Percentiles rank a stretch among this genome's conserved stretches.
These are phyloP conservation scores for Sclerotinia subarctica DNA, from an alignment of 2,329 filamentous ascomycete genomes.

Conservation along the genomic window DNA sequence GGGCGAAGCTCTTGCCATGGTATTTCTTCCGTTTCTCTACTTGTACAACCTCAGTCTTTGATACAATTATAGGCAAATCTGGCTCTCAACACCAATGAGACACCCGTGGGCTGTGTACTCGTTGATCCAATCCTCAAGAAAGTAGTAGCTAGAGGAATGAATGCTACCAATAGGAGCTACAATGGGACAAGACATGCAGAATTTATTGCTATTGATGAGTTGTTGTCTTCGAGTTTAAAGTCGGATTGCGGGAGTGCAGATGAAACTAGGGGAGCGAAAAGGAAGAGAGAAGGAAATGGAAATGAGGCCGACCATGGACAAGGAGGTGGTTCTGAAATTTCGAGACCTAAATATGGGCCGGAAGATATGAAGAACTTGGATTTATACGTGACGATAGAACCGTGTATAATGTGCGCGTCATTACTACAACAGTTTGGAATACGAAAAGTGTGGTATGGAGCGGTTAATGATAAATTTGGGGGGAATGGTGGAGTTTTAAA, in stretches of 20 bases:
- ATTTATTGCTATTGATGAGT: constrained; percentile 76
- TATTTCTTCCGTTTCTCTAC: constrained; percentile 41
- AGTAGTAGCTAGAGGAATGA: constrained; percentile 89
- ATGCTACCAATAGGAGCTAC: constrained; percentile 88
- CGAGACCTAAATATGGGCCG: constrained; percentile 50
- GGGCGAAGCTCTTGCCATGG: constrained; percentile 83
- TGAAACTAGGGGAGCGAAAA: constrained; percentile 27
- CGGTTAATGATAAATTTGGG: constrained; percentile 93
- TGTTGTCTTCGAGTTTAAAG: constrained; percentile 52
- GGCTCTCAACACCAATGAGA: constrained; percentile 83
- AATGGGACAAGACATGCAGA: constrained; percentile 94
- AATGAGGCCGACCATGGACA: background rate
- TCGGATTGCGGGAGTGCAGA: background rate
- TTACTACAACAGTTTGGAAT: constrained; percentile 85
- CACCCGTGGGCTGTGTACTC: constrained; percentile 93
- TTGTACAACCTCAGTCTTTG: background rate
- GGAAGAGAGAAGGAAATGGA: background rate
- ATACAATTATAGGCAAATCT: constrained; percentile 65
- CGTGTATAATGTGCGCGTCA: constrained; percentile 98
- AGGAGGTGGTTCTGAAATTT: constrained; percentile 26
- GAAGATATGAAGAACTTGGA: constrained; percentile 67
- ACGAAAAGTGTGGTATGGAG: constrained; percentile 89
- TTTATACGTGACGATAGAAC: constrained; percentile 96
- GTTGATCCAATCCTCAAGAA: constrained; percentile 63
- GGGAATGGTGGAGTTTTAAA: constrained; percentile 92